Base-by-base conservation (phyloP, 306 rosid species). In the Pyrus communis region DNA sequence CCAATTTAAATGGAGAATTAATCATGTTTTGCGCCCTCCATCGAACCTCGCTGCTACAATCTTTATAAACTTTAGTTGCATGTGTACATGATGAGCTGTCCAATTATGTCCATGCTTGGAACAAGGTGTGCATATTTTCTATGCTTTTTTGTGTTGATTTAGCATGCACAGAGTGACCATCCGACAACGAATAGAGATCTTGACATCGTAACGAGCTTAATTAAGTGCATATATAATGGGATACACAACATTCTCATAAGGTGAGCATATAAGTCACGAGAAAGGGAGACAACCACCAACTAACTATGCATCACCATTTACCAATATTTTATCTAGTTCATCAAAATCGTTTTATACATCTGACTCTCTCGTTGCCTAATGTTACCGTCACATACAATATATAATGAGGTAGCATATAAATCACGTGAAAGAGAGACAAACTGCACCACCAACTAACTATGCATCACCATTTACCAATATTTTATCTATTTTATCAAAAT, bases 221-320 rank as follows among this genome's bases (percentile, higher is more conserved):
- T 35, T 74, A 30, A 27, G 67, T 58, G 35, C 43, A 5, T 35
- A 6, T 35, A 35, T 17, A 5, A 74, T 73, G 58, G 28, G 57
- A 60, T 5, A 42, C 78, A 74, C 59, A 27, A 19, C 69, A 43
- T 40, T 61, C 38, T 27, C 70, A 30, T 31, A 42, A 49, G 54
- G 40, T 21, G 17, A 38, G 63, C 19, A 49, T 17, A 5, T 59
- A 23, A 25, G 69, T 74, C 30, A 18, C 45, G 7, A 52, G 71
- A 54, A 51, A 66, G 17, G 23, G 70, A 78, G 65, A 78, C 46
- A 46, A 71, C 38, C 46, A 71, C 62, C 55, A 72, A 67, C 58
- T 18, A 71, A 38, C 13, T 23, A 67, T 46, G 63, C 67, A 66
- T 12, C 79, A 67, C n/a, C 73, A 28, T 8, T 45, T 12, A 62